phyloP scores from a whole-genome alignment of 1,284 basidiomycete genomes.

The Cutaneotrichosporon sp. region DNA sequence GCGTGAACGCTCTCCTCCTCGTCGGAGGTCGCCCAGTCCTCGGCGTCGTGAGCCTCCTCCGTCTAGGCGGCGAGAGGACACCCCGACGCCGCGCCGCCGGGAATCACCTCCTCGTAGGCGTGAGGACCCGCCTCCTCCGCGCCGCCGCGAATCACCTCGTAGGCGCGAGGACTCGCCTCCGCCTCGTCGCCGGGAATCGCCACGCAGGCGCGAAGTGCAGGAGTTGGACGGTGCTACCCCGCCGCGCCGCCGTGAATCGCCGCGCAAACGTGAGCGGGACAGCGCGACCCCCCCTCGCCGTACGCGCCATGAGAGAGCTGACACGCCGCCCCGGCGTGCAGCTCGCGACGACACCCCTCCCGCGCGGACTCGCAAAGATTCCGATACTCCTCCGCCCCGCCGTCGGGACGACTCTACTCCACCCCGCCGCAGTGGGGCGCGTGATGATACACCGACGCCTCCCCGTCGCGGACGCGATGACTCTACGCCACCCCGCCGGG shows the following conservation, averaged over 20 bases:
- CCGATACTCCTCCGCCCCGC: conserved; percentile 4
- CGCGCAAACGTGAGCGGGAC: neutral
- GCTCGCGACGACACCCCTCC: neutral
- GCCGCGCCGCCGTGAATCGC: neutral
- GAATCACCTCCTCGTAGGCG: conserved; percentile 1
- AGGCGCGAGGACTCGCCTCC: conserved; percentile 1
- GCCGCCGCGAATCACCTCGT: neutral
- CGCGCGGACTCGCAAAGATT: neutral
- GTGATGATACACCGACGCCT: neutral
- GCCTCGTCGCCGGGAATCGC: no score
- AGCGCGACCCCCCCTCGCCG: no score
- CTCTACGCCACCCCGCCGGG: neutral
- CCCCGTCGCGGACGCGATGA: neutral
- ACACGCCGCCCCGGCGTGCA: conserved; percentile 2
- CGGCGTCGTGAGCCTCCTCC: neutral
- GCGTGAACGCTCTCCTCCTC: neutral
- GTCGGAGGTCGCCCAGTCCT: neutral
- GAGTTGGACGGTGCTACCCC: neutral
- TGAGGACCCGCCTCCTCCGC: conserved; percentile 12
- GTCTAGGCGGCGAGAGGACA: neutral
- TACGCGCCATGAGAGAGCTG: neutral
- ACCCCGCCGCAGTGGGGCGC: neutral
- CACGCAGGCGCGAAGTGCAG: no score
- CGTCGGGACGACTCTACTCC: conserved; percentile 4
- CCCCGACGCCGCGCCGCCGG: conserved; percentile 2